Percentiles rank a stretch among this genome's conserved stretches.
Evolutionary conservation across 108 stramenopile genomes (phyloP).

Genomic region (Hondaea fermentalgiana): DNA sequence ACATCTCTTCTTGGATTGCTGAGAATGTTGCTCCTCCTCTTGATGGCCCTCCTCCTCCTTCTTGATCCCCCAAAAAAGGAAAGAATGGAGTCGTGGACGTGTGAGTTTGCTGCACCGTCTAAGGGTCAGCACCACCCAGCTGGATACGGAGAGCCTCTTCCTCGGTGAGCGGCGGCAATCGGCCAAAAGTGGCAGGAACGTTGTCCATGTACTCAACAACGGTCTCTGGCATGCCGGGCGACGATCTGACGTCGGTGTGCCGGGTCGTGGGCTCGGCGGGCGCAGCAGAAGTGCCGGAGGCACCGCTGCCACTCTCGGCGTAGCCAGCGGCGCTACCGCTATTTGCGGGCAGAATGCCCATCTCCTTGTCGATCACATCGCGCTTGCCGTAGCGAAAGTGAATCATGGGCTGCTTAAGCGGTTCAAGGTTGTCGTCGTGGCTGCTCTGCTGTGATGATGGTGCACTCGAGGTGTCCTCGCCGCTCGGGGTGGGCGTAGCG

Average conservation of each 20-base stretch:
- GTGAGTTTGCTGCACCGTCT: not conserved
- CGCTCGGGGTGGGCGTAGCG: not conserved
- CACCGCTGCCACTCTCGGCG: not conserved
- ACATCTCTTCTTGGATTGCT: too few species aligned
- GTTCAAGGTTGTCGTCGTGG: not conserved
- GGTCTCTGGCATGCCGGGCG: not conserved
- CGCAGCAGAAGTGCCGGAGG: not conserved
- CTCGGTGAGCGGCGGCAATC: not conserved
- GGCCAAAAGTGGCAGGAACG: not conserved
- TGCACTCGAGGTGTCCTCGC: not conserved
- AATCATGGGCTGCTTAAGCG: not conserved
- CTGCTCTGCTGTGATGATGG: not conserved
- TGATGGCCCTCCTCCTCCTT: too few species aligned
- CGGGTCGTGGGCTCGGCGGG: not conserved
- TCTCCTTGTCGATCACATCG: not conserved
- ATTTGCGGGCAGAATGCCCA: not conserved
- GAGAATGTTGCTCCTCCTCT: too few species aligned
- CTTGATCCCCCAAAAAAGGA: too few species aligned
- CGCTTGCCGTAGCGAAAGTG: constrained; percentile 10
- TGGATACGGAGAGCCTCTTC: not conserved
- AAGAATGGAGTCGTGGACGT: too few species aligned
- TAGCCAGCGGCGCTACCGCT: not conserved
- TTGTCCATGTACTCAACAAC: not conserved
- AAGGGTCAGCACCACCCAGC: constrained; percentile 7
- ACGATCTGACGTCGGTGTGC: not conserved